Evolutionary conservation across 331 rosid species (phyloP), one percentile per base, ranked within the genome.

Genomic region (Spiraea crenata): DNA sequence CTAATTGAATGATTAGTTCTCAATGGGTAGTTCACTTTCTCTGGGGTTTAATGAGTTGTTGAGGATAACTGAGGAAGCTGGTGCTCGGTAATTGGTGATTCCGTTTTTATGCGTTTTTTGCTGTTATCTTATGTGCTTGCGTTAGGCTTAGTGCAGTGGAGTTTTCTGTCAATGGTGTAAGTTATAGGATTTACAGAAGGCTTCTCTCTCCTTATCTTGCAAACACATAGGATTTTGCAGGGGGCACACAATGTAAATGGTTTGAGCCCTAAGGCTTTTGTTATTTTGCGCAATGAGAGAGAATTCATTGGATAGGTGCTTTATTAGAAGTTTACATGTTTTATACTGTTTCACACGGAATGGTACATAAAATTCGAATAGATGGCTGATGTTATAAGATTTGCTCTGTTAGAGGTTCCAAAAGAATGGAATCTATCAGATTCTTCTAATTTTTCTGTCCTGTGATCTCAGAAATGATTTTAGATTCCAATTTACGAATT

Each of bases 101-200:
- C 59, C 45, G 63, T 65, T 80, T 80, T 51, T 56, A 71, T 57
- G 60, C 34, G 16, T 62, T 69, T 39, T 58, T 31, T 44, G 40
- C 31, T 44, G 17, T 44, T 74, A 2, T 41, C 19, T 6, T 31
- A 49, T 65, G 68, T 69, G 48, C 70, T 57, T 79, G 66, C 64
- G 15, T 35, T 63, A 45, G 76, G 72, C 52, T 63, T n/a, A 57
- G 48, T 62, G 51, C 14, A 37, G 40, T 16, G 58, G 55, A 61
- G 71, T 57, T 31, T 46, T 37, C 62, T 5, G 5, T 5, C 44
- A 54, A 69, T 78, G 56, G 41, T 65, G 56, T 55, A 46, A 46
- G 42, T 40, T 71, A 9, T 42, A 5, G 31, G 45, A 50, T 55
- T 52, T 60, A 19, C 34, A 20, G 10, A 66, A 17, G 67, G 57